Evolutionary conservation across 768 basidiomycete genomes (phyloP), one percentile per base, ranked within the genome.

Genomic region (Pleurotus ostreatus): DNA sequence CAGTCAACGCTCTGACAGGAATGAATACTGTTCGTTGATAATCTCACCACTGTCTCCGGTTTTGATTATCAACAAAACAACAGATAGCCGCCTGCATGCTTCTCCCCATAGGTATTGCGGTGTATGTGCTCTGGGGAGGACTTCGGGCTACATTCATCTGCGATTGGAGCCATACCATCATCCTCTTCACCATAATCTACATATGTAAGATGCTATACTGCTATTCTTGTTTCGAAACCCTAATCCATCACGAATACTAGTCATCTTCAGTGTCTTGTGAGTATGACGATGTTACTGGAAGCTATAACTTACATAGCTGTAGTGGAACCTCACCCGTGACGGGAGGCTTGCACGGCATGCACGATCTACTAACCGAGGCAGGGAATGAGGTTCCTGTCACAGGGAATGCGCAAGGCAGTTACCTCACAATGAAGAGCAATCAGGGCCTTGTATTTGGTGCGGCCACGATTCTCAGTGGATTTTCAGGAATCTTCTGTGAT

Each of bases 361-460:
- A 80, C 60, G 71, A 78, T 49, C 68, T 84, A 20, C 71, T 84
- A 0, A 67, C 74, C 2, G 65, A 72, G 26, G 83, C 83, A 2
- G 75, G 72, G 1, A 55, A 65, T 2, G 71, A 74, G n/a, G 65
- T 66, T 1, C 82, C 82, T 0, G 80, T 83, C 0, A 58, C 57
- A 0, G 81, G 82, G 6, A 84, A 82, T 59, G 59, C 71, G 43
- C 68, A 73, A 13, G 80, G 83, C 4, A 79, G 78, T 51, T 84
- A 83, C 60, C 57, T 82, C 34, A 84, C 83, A 0, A 78, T 84
- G 77, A 80, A 80, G 59, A 80, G 79, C 13, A 72, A 76, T 43
- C 71, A 75, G 56, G 76, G 71, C 5, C 63, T 78, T 18, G 71
- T 77, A 11, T 76, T 77, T 44, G 76, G 75, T 53, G 70, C 71